Conservation (phyloP, 2,329 filamentous ascomycete genomes). For the Davidsoniella virescens region DNA sequence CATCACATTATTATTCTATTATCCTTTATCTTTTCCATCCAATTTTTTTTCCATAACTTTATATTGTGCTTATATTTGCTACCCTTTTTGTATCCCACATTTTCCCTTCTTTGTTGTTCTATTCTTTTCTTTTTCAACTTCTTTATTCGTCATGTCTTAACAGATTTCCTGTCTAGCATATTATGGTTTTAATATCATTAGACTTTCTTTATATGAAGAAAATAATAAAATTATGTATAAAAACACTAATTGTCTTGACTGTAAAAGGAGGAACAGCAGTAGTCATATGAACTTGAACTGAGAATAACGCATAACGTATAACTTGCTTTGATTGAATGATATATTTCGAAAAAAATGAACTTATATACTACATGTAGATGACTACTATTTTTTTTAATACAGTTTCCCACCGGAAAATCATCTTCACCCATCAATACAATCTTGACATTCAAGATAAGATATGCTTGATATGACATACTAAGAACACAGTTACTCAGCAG, state of each 20-base stretch:
- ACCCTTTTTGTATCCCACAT: background rate
- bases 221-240: background rate
- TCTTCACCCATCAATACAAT: too few species aligned
- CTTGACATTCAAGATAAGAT: background rate
- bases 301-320: too few species aligned
- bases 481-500: background rate
- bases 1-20: background rate
- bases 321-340: too few species aligned
- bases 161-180: conserved; percentile 1
- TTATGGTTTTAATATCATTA: conserved; percentile 11
- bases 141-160: conserved; percentile 6
- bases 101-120: background rate
- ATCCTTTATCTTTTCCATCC: background rate
- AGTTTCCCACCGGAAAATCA: too few species aligned
- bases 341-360: too few species aligned
- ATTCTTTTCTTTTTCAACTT: conserved; percentile 4
- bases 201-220: background rate
- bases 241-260: background rate
- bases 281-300: too few species aligned
- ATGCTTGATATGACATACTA: background rate
- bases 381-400: too few species aligned
- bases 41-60: background rate
- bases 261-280: too few species aligned
- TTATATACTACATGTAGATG: too few species aligned
- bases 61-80: background rate